phyloP scores from a whole-genome alignment of 2,329 filamentous ascomycete genomes.

The Ophiocordyceps robertsii region DNA sequence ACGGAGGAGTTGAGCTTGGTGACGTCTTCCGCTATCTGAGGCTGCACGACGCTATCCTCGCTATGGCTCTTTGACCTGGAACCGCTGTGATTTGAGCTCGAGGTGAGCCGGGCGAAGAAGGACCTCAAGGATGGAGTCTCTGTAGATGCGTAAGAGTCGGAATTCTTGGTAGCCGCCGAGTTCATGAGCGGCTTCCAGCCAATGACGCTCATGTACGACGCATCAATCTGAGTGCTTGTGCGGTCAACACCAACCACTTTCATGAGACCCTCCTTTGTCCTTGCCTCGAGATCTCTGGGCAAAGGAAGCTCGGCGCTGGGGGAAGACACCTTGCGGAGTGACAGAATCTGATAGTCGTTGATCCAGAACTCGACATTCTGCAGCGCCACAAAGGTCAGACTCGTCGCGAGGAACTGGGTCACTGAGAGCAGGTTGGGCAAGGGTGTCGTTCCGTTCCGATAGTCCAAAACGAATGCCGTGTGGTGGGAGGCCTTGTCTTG shows the following conservation, averaged over 20 bases:
- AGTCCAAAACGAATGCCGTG: constrained; percentile 91
- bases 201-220: constrained; percentile 74
- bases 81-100: constrained; percentile 34
- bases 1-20: constrained; percentile 58
- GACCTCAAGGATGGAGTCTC: constrained; percentile 52
- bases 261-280: constrained; percentile 81
- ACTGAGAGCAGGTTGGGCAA: constrained; percentile 76
- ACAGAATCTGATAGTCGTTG: constrained; percentile 72
- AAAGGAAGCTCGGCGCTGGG: constrained; percentile 60
- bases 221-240: constrained; percentile 85
- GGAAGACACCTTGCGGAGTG: constrained; percentile 72
- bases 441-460: constrained; percentile 76
- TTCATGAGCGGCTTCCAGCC: constrained; percentile 59
- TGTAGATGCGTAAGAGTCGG: constrained; percentile 34
- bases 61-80: constrained; percentile 41
- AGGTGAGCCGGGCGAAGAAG: constrained; percentile 70
- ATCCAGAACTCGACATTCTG: constrained; percentile 81
- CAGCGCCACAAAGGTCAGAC: constrained; percentile 86
- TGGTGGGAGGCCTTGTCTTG: constrained; percentile 51
- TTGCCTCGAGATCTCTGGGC: constrained; percentile 66
- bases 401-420: constrained; percentile 85
- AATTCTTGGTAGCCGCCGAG: constrained; percentile 24
- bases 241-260: constrained; percentile 67
- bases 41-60: constrained; percentile 50
- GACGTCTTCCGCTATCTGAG: constrained; percentile 55